A percentile compares a stretch with the other conserved stretches of the same genome.
Evolutionary conservation across 202 grass and related monocot genomes (phyloP).

Genomic region (Saccharum hybrid): DNA sequence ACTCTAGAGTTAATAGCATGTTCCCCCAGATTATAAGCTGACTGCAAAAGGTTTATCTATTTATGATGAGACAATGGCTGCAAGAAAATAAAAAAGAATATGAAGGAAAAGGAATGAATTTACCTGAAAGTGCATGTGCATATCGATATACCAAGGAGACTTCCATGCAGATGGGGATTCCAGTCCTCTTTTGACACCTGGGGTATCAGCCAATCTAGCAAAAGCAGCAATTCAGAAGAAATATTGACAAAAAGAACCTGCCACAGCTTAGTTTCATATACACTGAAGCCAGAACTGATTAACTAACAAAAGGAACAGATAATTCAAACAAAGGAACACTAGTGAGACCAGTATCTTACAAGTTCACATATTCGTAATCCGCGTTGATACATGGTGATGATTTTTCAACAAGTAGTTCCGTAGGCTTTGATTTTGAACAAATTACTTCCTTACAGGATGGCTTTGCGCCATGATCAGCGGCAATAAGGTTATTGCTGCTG

Average conservation of each 20-base stretch:
- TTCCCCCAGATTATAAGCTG: conserved; percentile 16
- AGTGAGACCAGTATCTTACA: conserved; percentile 60
- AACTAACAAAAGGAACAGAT: conserved; percentile 20
- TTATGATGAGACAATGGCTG: background rate
- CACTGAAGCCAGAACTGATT: conserved; percentile 20
- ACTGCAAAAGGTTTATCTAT: background rate
- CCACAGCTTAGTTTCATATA: conserved; percentile 19
- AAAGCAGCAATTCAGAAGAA: conserved; percentile 36
- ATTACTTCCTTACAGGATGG: conserved; percentile 28
- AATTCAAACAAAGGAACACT: conserved; percentile 29
- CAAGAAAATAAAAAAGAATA: conserved; percentile 15
- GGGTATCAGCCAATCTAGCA: conserved; percentile 86
- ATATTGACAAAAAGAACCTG: conserved; percentile 26
- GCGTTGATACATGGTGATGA: conserved; percentile 55
- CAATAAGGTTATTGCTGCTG: conserved; percentile 33
- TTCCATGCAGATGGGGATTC: conserved; percentile 99
- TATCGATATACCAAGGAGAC: conserved; percentile 86
- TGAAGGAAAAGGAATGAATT: background rate
- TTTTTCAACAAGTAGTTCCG: conserved; percentile 55
- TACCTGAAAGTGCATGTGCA: conserved; percentile 64
- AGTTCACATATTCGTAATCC: conserved; percentile 62
- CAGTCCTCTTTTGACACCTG: conserved; percentile 86
- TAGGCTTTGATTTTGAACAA: conserved; percentile 42
- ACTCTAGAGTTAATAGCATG: background rate
- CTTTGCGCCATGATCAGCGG: conserved; percentile 36